Evolutionary conservation across 192 early-diverging fungal genomes (phyloP), one percentile per base, ranked within the genome.

Genomic region (Coemansia sp.): DNA sequence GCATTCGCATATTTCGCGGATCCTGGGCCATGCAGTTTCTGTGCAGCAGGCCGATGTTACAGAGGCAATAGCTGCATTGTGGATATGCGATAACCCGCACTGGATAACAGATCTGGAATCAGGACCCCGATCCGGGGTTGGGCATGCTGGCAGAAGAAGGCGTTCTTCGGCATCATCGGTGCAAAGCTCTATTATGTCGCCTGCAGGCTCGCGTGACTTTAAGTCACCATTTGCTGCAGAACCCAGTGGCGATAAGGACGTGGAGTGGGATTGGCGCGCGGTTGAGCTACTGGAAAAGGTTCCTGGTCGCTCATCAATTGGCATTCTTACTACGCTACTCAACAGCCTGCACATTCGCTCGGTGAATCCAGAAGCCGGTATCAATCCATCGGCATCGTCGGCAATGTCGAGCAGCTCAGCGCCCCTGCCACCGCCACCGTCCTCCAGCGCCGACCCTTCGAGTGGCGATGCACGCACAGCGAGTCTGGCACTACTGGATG

Each of bases 261-360:
- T 74, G 19, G 76, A 82, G 48, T 82, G 79, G 79, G 61, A 61
- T 46, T 82, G 79, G 79, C 71, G 71, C 0, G 73, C 79, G 0
- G 47, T 63, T 4, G 71, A 73, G 41, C 21, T 82, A 65, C 71
- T 82, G 8, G 79, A 82, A 65, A 66, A 56, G 0, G 74, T 76
- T 4, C 65, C 74, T 18, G 79, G 79, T 0, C 67, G 70, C 52
- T 66, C 67, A 21, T 64, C 79, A 6, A 46, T 66, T 16, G 58
- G 64, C 19, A 67, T 76, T 7, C 47, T 82, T 21, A 58, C 62
- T 0, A 67, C 65, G 1, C 65, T 81, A 43, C 74, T 81, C 46
- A 65, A 65, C 43, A 65, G 51, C 39, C 68, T 82, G 13, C 73
- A 73, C 10, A 47, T 71, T 19, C 67, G 79, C 8, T 51, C 71